Conservation (phyloP, 805 yeast species). For the Ogataea nakhonphanomensis region DNA sequence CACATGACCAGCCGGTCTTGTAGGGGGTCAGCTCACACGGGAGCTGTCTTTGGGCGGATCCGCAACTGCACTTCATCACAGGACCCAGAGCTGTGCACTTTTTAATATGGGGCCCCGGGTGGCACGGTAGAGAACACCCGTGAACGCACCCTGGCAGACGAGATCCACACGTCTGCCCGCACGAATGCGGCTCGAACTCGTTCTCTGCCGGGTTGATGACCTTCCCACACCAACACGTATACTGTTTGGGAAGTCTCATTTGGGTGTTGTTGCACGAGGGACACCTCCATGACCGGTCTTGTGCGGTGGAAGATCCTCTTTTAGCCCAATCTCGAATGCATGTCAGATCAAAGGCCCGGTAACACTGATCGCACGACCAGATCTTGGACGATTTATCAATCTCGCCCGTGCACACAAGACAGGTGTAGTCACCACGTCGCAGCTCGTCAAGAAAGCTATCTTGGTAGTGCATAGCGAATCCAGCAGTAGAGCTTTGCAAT, state of each 20-base stretch:
- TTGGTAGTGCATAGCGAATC: too few species aligned
- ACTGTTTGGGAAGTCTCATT: slow-evolving; percentile 47
- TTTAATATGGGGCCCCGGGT: slow-evolving; percentile 82
- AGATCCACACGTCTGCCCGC: slow-evolving; percentile 78
- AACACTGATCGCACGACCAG: slow-evolving; percentile 80
- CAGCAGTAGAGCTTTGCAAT: too few species aligned
- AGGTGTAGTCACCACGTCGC: slow-evolving; percentile 65
- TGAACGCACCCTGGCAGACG: slow-evolving; percentile 62
- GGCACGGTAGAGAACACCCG: slow-evolving; percentile 72
- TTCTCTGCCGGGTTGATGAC: slow-evolving; percentile 60
- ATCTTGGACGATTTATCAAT: slow-evolving; percentile 60
- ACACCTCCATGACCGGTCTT: slow-evolving; percentile 71
- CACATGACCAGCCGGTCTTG: slow-evolving; percentile 65
- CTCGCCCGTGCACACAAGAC: slow-evolving; percentile 87
- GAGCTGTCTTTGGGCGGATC: slow-evolving; percentile 57
- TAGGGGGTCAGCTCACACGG: slow-evolving; percentile 76
- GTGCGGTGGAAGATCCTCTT: slow-evolving; percentile 64
- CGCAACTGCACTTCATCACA: slow-evolving; percentile 67
- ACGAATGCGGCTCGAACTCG: slow-evolving; percentile 69
- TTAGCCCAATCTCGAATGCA: slow-evolving; percentile 88
- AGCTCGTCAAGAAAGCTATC: slow-evolving; percentile 53
- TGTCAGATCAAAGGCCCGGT: slow-evolving; percentile 77
- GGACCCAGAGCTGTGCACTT: slow-evolving; percentile 80
- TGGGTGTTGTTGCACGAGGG: slow-evolving; percentile 68
- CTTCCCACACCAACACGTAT: slow-evolving; percentile 89